Conservation (phyloP, 2,329 filamentous ascomycete genomes). For the Cladophialophora chaetospira region DNA sequence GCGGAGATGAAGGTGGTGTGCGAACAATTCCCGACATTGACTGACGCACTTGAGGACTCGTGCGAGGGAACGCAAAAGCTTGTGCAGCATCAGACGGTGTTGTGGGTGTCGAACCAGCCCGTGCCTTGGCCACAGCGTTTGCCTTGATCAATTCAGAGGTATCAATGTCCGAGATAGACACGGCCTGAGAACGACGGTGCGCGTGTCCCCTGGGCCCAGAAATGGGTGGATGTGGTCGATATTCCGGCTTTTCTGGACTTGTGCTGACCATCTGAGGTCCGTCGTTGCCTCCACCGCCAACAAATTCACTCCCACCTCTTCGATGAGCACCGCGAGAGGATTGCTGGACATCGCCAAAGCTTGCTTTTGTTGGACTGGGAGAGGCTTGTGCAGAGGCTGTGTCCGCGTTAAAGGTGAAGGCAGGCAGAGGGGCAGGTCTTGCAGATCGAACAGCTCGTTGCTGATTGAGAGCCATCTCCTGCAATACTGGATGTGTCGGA, state of each 20-base stretch:
- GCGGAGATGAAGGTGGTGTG: constrained; percentile 30
- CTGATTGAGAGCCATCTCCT: constrained; percentile 35
- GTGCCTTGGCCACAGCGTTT: constrained; percentile 54
- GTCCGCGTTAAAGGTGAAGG: constrained; percentile 32
- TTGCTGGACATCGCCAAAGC: constrained; percentile 19
- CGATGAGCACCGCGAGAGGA: constrained; percentile 57
- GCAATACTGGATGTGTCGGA: constrained; percentile 34
- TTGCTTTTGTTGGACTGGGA: constrained; percentile 33
- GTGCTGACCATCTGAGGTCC: constrained; percentile 43
- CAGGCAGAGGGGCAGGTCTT: constrained; percentile 31
- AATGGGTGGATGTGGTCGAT: constrained; percentile 40
- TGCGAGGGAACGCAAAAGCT: constrained; percentile 34
- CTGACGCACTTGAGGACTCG: constrained; percentile 31
- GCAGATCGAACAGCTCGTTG: constrained; percentile 31
- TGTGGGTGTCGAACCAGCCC: constrained; percentile 62
- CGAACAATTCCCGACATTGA: constrained; percentile 28
- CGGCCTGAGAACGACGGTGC: constrained; percentile 77
- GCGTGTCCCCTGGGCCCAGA: constrained; percentile 66
- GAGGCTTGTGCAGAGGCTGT: constrained; percentile 20
- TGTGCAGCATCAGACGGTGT: constrained; percentile 47
- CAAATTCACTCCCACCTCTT: constrained; percentile 82
- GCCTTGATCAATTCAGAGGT: constrained; percentile 65
- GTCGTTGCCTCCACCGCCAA: constrained; percentile 58
- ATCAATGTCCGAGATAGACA: constrained; percentile 77
- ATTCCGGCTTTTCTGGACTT: constrained; percentile 41